Percentiles rank a stretch among this genome's conserved stretches.
phyloP scores from a whole-genome alignment of 805 yeast genomes.

The Saturnispora ahearnii region DNA sequence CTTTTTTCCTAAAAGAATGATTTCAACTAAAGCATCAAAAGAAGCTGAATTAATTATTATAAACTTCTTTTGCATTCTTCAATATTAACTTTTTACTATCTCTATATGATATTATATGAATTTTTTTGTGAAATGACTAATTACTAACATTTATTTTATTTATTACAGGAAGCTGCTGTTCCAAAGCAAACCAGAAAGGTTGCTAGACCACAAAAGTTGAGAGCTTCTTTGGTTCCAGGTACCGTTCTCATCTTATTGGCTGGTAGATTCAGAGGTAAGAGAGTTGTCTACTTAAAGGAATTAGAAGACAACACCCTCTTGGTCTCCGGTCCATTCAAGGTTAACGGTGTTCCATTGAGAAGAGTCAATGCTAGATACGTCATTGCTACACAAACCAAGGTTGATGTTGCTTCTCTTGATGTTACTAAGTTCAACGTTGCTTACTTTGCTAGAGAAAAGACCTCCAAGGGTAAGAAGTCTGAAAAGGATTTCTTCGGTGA shows the following conservation, averaged over 20 bases:
- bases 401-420: constrained; percentile 69
- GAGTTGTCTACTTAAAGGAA: constrained; percentile 95
- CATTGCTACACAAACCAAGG: constrained; percentile 94
- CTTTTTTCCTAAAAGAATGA: no score
- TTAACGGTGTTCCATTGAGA: constrained; percentile 99
- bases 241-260: constrained; percentile 95
- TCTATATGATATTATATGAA: no score
- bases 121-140: not conserved
- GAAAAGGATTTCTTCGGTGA: constrained; percentile 89
- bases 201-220: constrained; percentile 87
- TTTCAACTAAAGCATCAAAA: no score
- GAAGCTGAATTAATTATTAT: no score
- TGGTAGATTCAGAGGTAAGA: constrained; percentile 99
- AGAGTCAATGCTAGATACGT: constrained; percentile 98
- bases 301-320: constrained; percentile 96
- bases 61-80: no score
- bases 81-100: no score
- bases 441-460: constrained; percentile 94
- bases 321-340: constrained; percentile 98
- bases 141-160: constrained; percentile 7
- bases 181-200: constrained; percentile 86
- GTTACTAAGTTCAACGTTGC: constrained; percentile 86
- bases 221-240: constrained; percentile 96
- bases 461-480: constrained; percentile 71
- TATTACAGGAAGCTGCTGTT: constrained; percentile 57